phyloP scores from a whole-genome alignment of 2,329 filamentous ascomycete species.

The Trichophyton verrucosum region DNA sequence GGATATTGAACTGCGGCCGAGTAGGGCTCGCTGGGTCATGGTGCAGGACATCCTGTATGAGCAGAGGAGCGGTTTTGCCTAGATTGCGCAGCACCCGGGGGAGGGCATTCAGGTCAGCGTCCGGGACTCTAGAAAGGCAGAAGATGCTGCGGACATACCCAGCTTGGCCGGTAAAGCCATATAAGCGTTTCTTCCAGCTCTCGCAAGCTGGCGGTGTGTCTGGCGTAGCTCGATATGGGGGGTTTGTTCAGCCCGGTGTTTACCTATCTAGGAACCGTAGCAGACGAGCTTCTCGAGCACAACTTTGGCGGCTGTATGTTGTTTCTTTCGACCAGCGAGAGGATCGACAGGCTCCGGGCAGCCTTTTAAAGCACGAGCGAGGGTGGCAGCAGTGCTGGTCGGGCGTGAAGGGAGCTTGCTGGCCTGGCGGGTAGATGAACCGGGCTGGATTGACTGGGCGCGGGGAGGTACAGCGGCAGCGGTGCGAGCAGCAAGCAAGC shows the following conservation, averaged over 20 bases:
- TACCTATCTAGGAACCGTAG: not conserved
- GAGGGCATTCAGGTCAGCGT: not conserved
- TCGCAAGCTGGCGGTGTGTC: not conserved
- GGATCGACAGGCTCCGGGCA: not conserved
- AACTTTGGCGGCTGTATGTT: not conserved
- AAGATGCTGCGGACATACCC: not conserved
- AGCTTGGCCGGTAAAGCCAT: not conserved
- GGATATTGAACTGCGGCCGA: conserved; percentile 39
- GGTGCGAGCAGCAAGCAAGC: not conserved
- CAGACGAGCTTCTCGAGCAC: not conserved
- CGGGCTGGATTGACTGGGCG: not conserved
- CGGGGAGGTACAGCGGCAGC: not conserved
- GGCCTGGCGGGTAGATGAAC: not conserved
- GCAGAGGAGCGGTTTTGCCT: conserved; percentile 42
- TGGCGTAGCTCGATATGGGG: not conserved
- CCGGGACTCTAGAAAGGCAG: not conserved
- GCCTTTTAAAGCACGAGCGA: not conserved
- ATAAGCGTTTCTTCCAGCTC: not conserved
- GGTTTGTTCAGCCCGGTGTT: not conserved
- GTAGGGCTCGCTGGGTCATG: conserved; percentile 35
- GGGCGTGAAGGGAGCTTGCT: not conserved
- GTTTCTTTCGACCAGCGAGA: not conserved
- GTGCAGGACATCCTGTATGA: conserved; percentile 34
- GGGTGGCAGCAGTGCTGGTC: not conserved
- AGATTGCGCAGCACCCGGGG: not conserved